A percentile compares a stretch with the other conserved stretches of the same genome.
Conservation (phyloP, 768 basidiomycete species). For the Tulasnella sp. region DNA sequence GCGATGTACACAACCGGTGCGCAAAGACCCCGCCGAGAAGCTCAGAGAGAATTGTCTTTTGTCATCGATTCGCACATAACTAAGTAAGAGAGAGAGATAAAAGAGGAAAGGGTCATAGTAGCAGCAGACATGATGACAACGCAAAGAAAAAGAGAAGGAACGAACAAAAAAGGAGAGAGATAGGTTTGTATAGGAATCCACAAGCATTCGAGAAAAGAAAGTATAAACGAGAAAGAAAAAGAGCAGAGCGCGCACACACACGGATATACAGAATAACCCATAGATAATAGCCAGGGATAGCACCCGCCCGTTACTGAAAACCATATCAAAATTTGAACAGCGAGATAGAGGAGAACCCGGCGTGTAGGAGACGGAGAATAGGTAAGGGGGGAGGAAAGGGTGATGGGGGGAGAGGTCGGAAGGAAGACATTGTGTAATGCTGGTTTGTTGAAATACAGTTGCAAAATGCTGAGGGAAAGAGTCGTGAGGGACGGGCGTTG, state of each 20-base stretch:
- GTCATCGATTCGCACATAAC: slow-evolving; percentile 13
- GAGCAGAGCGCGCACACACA: neutral
- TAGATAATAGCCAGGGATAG: neutral
- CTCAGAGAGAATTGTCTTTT: neutral
- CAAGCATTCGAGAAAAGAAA: neutral
- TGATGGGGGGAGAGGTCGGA: neutral
- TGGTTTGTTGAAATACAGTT: neutral
- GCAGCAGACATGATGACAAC: slow-evolving; percentile 1
- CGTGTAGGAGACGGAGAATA: neutral
- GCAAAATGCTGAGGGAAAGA: neutral
- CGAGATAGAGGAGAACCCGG: neutral
- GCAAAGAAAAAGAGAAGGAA: neutral
- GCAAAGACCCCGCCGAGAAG: neutral
- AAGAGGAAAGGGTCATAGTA: slow-evolving; percentile 1
- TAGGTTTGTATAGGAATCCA: neutral
- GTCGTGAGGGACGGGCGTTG: slow-evolving; percentile 2
- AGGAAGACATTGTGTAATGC: neutral
- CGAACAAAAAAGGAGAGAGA: slow-evolving; percentile 14
- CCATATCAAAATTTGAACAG: slow-evolving; percentile 3
- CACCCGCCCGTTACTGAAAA: slow-evolving; percentile 8
- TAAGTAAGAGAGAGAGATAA: slow-evolving; percentile 5
- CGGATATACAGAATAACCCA: slow-evolving; percentile 21
- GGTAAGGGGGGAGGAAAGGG: neutral
- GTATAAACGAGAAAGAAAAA: neutral
- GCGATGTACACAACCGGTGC: neutral